These are phyloP conservation scores for Cyclostephanos tholiformis DNA, from an alignment of 108 stramenopile species.

Conservation along the genomic window DNA sequence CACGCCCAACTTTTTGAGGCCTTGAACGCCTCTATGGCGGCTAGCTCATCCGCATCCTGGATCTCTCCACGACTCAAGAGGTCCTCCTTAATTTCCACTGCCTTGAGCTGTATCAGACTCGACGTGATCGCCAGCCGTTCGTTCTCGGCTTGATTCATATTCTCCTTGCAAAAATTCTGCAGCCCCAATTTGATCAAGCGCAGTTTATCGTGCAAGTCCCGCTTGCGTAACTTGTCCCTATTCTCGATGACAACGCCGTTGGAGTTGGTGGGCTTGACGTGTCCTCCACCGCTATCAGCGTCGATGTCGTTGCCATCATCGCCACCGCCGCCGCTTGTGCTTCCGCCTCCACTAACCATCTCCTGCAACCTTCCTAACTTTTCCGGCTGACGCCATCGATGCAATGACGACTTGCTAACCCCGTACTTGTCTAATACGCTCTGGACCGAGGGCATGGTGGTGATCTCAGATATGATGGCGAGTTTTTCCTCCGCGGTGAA, in stretches of 20 bases:
- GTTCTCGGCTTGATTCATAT: conserved; percentile 11
- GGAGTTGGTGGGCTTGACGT: background rate
- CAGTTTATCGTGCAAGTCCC: conserved; percentile 32
- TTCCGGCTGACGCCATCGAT: conserved; percentile 30
- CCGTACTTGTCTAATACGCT: conserved; percentile 27
- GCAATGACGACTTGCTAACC: conserved; percentile 32
- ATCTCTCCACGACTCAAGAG: background rate
- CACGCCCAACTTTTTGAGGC: conserved; percentile 38
- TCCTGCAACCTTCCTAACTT: conserved; percentile 19
- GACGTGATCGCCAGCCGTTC: conserved; percentile 31
- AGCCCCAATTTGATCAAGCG: conserved; percentile 26
- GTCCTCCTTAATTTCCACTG: conserved; percentile 27
- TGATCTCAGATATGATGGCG: conserved; percentile 27
- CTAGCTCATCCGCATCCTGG: conserved; percentile 4
- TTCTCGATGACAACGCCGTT: background rate
- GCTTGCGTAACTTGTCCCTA: conserved; percentile 21
- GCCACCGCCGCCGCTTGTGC: background rate
- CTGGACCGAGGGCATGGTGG: conserved; percentile 32
- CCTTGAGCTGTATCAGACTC: conserved; percentile 22
- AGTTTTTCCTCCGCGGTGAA: conserved; percentile 50
- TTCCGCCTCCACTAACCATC: conserved; percentile 22
- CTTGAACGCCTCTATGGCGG: conserved; percentile 21
- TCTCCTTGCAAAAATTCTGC: conserved; percentile 24
- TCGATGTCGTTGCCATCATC: background rate
- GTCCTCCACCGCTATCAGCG: background rate